phyloP scores from a whole-genome alignment of 2,329 filamentous ascomycete species.

The Chaetomium globosum region DNA sequence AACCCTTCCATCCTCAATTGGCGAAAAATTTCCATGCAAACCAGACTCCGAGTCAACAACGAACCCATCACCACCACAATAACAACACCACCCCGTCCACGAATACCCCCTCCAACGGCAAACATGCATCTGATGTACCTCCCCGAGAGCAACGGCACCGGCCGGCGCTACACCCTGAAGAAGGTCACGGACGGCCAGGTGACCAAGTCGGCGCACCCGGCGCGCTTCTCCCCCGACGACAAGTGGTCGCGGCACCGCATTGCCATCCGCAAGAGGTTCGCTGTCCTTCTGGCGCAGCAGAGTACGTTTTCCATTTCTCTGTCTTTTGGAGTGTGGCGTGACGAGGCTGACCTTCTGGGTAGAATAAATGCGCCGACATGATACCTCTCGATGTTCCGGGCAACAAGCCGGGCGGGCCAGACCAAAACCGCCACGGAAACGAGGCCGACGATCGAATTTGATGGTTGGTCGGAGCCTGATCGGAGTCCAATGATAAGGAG shows the following conservation, averaged over 20 bases:
- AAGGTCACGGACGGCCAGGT: slow-evolving; percentile 82
- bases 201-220: slow-evolving; percentile 94
- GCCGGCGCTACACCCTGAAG: slow-evolving; percentile 77
- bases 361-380: slow-evolving; percentile 1
- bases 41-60: slow-evolving; percentile 4
- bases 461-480: neutral
- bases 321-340: neutral
- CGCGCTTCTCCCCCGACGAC: slow-evolving; percentile 96
- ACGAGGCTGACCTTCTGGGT: neutral
- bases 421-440: neutral
- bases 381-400: neutral
- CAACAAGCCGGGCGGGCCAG: neutral
- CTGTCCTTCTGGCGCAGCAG: slow-evolving; percentile 77
- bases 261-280: slow-evolving; percentile 91
- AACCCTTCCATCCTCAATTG: neutral
- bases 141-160: slow-evolving; percentile 75
- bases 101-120: slow-evolving; percentile 1
- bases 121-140: slow-evolving; percentile 77
- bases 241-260: slow-evolving; percentile 97
- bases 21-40: slow-evolving; percentile 24
- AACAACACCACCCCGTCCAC: slow-evolving; percentile 1
- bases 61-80: slow-evolving; percentile 2
- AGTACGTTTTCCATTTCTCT: no score
- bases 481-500: neutral
- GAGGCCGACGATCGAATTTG: no score